Conservation (phyloP, 2,329 filamentous ascomycete species). For the Aspergillus oerlinghausenensis region DNA sequence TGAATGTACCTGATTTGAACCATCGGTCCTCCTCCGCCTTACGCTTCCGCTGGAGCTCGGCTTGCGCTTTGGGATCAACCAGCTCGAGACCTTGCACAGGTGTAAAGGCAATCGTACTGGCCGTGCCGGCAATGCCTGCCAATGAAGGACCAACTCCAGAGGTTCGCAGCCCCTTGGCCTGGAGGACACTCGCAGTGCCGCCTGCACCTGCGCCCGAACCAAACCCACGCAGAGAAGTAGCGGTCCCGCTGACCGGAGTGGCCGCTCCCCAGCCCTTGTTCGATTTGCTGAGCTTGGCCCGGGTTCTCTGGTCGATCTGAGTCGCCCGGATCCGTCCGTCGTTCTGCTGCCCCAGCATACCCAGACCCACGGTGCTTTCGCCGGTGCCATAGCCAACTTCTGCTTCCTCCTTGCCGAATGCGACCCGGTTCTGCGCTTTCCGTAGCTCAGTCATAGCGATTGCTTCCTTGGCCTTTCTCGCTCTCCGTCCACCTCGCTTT, state of each 20-base stretch:
- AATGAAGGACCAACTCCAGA: slow-evolving; percentile 74
- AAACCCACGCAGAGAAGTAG: slow-evolving; percentile 78
- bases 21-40: slow-evolving; percentile 93
- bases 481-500: slow-evolving; percentile 85
- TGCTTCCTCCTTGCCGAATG: slow-evolving; percentile 90
- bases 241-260: slow-evolving; percentile 56
- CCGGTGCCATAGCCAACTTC: slow-evolving; percentile 88
- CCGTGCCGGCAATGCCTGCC: slow-evolving; percentile 64
- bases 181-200: slow-evolving; percentile 63
- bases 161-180: slow-evolving; percentile 72
- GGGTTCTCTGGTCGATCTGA: slow-evolving; percentile 88
- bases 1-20: slow-evolving; percentile 98
- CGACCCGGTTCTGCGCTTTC: slow-evolving; percentile 94
- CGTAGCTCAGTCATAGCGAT: slow-evolving; percentile 94
- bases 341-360: slow-evolving; percentile 88
- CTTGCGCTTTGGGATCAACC: slow-evolving; percentile 85
- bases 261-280: slow-evolving; percentile 86
- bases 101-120: slow-evolving; percentile 86
- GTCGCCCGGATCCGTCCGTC: slow-evolving; percentile 83
- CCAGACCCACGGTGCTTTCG: slow-evolving; percentile 79
- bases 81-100: slow-evolving; percentile 92
- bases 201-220: slow-evolving; percentile 53
- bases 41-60: slow-evolving; percentile 81
- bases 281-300: slow-evolving; percentile 89
- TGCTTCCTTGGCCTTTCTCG: slow-evolving; percentile 92